Evolutionary conservation across 2,329 filamentous ascomycete genomes (phyloP).

Genomic region (Aspergillus melleus): DNA sequence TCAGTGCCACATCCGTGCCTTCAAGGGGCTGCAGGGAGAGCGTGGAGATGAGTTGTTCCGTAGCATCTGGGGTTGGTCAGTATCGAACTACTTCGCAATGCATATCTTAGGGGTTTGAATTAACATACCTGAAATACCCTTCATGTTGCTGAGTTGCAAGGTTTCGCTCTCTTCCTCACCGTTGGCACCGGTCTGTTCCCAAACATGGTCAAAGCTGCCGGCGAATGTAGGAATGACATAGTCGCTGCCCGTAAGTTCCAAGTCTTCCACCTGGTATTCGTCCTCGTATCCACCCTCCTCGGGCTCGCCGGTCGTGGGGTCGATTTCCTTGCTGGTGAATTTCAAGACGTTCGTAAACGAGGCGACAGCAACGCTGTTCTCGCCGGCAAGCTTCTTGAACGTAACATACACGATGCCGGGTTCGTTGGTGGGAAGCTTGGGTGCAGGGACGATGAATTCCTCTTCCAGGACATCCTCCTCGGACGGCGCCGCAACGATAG

Average conservation of each 20-base stretch:
- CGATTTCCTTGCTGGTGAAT: constrained; percentile 97
- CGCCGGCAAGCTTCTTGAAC: constrained; percentile 80
- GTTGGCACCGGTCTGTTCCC: constrained; percentile 87
- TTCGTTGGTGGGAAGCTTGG: constrained; percentile 78
- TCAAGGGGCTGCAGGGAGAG: constrained; percentile 92
- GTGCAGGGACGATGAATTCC: constrained; percentile 88
- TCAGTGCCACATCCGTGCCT: constrained; percentile 87
- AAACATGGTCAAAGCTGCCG: constrained; percentile 91
- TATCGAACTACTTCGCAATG: constrained; percentile 3
- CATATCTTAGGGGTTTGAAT: constrained; percentile 2
- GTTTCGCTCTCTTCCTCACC: constrained; percentile 92
- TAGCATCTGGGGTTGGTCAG: constrained; percentile 68
- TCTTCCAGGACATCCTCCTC: constrained; percentile 76
- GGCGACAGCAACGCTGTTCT: constrained; percentile 72
- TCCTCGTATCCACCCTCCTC: constrained; percentile 94
- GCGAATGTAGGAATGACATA: constrained; percentile 93
- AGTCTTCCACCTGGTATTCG: constrained; percentile 93
- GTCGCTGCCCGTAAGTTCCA: constrained; percentile 87
- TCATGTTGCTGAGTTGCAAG: constrained; percentile 79
- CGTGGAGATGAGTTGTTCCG: constrained; percentile 81
- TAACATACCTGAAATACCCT: constrained; percentile 83
- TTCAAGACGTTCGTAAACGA: constrained; percentile 91
- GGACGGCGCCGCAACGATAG: constrained; percentile 73
- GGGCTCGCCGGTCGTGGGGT: constrained; percentile 87
- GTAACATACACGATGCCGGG: constrained; percentile 94